Percentiles rank a stretch among this genome's conserved stretches.
Evolutionary conservation across 2,329 filamentous ascomycete species (phyloP).

Genomic region (Macrophomina pseudophaseolina): DNA sequence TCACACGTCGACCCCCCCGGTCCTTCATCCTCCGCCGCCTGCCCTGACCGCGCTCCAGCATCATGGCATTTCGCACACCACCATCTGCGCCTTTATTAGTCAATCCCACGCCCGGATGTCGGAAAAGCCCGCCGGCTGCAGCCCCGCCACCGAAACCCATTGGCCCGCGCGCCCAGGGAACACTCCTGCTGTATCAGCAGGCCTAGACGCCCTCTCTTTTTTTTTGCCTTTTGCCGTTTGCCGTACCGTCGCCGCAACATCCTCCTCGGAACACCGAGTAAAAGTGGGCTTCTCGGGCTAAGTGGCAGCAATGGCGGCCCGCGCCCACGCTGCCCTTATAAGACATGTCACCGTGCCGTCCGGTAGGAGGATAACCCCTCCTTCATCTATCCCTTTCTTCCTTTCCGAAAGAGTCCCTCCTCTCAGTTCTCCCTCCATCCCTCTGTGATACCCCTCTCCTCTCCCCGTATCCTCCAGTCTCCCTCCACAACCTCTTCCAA

Average conservation of each 20-base stretch:
- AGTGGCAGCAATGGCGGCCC: constrained; percentile 37
- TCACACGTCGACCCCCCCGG: not conserved
- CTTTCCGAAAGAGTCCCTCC: not conserved
- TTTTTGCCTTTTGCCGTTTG: constrained; percentile 14
- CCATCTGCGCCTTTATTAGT: constrained; percentile 15
- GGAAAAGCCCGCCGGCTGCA: constrained; percentile 4
- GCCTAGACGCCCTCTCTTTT: not conserved
- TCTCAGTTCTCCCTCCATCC: not conserved
- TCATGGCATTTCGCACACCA: constrained; percentile 1
- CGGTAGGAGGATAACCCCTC: not conserved
- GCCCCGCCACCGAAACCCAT: not conserved
- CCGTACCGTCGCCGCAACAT: constrained; percentile 22
- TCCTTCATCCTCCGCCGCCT: constrained; percentile 6
- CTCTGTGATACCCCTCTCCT: constrained; percentile 27
- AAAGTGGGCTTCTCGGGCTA: constrained; percentile 40
- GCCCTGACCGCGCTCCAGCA: not conserved
- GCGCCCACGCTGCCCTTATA: constrained; percentile 15
- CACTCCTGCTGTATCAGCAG: constrained; percentile 14
- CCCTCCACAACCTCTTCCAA: constrained; percentile 27
- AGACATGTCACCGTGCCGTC: constrained; percentile 27
- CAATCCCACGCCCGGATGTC: not conserved
- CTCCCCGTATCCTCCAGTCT: not conserved
- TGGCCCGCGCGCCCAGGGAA: not conserved
- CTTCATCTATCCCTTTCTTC: not conserved
- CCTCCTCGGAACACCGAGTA: constrained; percentile 17